Percentiles rank a stretch among this genome's conserved stretches.
phyloP scores from a whole-genome alignment of 805 yeast species.

The Starmerella potacharoeniae region DNA sequence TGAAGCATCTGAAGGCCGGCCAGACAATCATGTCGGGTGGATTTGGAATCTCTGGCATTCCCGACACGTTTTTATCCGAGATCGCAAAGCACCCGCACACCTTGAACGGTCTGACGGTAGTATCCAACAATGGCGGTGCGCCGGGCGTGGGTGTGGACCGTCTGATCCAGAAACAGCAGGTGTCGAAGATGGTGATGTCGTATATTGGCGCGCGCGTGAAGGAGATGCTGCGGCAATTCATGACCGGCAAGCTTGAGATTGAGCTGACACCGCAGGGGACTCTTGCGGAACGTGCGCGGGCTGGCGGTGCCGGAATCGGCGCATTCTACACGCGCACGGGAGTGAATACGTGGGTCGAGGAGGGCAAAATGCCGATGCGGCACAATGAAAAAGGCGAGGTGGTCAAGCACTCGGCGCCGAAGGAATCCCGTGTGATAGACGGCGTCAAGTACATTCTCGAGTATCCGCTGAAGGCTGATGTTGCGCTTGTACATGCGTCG shows the following conservation, averaged over 20 bases:
- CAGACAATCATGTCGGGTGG: constrained; percentile 38
- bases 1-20: constrained; percentile 21
- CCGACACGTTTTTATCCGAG: constrained; percentile 36
- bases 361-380: constrained; percentile 37
- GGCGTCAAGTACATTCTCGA: constrained; percentile 37
- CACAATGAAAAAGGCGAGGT: constrained; percentile 33
- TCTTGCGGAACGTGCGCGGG: constrained; percentile 39
- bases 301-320: constrained; percentile 41
- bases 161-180: constrained; percentile 35
- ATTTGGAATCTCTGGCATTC: constrained; percentile 40
- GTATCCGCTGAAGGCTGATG: constrained; percentile 37
- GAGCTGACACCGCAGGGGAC: constrained; percentile 44
- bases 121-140: constrained; percentile 40
- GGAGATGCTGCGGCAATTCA: constrained; percentile 33
- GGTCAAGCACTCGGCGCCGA: constrained; percentile 30
- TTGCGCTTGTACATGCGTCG: constrained; percentile 39
- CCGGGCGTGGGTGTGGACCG: constrained; percentile 36
- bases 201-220: constrained; percentile 37
- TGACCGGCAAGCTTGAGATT: constrained; percentile 36
- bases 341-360: constrained; percentile 41
- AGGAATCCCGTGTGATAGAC: constrained; percentile 35
- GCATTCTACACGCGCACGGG: constrained; percentile 43
- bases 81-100: constrained; percentile 27
- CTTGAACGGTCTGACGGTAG: constrained; percentile 34
- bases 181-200: constrained; percentile 37